These are phyloP conservation scores for Calycina herbarum DNA, from an alignment of 2,329 filamentous ascomycete genomes.

Conservation along the genomic window DNA sequence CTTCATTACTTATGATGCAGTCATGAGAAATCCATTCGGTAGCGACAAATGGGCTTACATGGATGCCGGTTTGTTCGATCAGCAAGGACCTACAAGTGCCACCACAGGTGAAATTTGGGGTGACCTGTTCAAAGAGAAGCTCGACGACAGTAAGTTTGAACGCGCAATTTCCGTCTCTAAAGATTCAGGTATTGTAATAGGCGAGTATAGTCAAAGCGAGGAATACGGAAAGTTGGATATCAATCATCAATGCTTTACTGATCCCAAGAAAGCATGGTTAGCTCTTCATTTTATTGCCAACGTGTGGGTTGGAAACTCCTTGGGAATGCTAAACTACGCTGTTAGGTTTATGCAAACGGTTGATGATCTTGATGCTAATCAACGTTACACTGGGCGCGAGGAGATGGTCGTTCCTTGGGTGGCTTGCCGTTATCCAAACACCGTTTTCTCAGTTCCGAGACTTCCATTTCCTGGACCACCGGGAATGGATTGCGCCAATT, in stretches of 20 bases:
- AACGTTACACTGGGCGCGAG: constrained; percentile 10
- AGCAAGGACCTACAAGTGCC: neutral
- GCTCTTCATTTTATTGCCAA: constrained; percentile 6
- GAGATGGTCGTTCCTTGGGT: constrained; percentile 13
- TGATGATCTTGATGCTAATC: constrained; percentile 13
- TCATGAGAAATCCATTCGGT: constrained; percentile 10
- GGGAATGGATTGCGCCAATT: neutral
- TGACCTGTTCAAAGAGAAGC: neutral
- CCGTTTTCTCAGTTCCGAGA: constrained; percentile 13
- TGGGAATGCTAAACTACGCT: constrained; percentile 8
- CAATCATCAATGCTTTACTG: constrained; percentile 7
- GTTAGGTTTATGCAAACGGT: constrained; percentile 15
- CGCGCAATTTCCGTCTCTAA: constrained; percentile 2
- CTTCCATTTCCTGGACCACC: constrained; percentile 1
- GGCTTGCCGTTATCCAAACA: constrained; percentile 14
- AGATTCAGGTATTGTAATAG: constrained; percentile 7
- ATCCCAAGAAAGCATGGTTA: constrained; percentile 9
- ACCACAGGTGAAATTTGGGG: constrained; percentile 5
- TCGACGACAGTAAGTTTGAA: neutral
- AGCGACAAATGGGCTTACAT: constrained; percentile 4
- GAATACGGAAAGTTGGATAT: constrained; percentile 2
- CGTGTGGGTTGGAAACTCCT: constrained; percentile 1
- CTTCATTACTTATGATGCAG: constrained; percentile 11
- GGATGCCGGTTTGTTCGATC: constrained; percentile 6
- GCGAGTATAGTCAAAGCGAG: constrained; percentile 7